Conservation (phyloP, 1,284 basidiomycete genomes). For the Apiotrichum sp. region DNA sequence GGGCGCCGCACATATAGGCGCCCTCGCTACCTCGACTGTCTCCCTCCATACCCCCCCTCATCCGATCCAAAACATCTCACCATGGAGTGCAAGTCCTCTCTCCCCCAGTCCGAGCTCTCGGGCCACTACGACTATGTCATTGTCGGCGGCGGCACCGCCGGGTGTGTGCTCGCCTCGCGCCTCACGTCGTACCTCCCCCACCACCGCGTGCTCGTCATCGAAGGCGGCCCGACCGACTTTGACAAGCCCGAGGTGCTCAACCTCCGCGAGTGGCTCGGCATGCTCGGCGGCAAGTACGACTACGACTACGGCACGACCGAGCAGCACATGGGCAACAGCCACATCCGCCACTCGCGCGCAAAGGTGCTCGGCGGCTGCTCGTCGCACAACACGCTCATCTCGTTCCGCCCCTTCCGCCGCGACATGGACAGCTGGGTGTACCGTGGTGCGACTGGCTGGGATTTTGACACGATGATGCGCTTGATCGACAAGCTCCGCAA, state of each 20-base stretch:
- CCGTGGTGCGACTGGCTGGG: conserved; percentile 10
- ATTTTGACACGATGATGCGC: conserved; percentile 15
- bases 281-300: conserved; percentile 18
- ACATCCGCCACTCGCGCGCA: conserved; percentile 19
- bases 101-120: neutral
- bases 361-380: conserved; percentile 18
- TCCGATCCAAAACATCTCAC: neutral
- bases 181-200: conserved; percentile 45
- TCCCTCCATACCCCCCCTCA: neutral
- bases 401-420: conserved; percentile 16
- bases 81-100: conserved; percentile 6
- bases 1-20: too few species aligned
- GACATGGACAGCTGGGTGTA: conserved; percentile 16
- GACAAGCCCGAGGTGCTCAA: conserved; percentile 14
- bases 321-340: conserved; percentile 16
- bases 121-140: conserved; percentile 59
- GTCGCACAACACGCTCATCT: conserved; percentile 21
- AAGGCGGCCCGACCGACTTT: conserved; percentile 14
- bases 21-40: neutral
- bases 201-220: conserved; percentile 19
- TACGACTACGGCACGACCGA: conserved; percentile 19
- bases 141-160: conserved; percentile 60
- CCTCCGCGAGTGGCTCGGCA: conserved; percentile 16
- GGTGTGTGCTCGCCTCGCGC: conserved; percentile 58
- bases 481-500: conserved; percentile 19